Percentiles rank a stretch among this genome's conserved stretches.
phyloP scores from a whole-genome alignment of 2,329 filamentous ascomycete species.

The Diplodia mutila region DNA sequence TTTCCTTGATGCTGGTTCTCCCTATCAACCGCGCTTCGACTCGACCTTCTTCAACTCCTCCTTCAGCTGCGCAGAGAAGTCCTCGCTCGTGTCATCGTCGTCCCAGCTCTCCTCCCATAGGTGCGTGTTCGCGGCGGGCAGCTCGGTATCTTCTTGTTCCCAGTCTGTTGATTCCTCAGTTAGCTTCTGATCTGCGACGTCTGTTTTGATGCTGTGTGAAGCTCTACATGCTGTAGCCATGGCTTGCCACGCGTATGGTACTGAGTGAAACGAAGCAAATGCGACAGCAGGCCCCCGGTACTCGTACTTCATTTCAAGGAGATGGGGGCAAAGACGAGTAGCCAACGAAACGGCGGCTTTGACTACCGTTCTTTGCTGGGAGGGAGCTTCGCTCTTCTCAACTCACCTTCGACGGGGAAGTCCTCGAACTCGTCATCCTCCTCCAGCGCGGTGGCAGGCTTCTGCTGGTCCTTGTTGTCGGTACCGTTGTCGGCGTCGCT shows the following conservation, averaged over 20 bases:
- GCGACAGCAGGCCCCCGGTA: not conserved
- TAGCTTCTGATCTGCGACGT: not conserved
- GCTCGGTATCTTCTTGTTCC: constrained; percentile 88
- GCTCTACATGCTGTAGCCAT: not conserved
- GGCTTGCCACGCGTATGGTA: not conserved
- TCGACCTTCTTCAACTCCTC: constrained; percentile 93
- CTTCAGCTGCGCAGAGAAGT: constrained; percentile 92
- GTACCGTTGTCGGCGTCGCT: constrained; percentile 36
- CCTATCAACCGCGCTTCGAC: constrained; percentile 21
- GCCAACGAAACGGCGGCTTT: not conserved
- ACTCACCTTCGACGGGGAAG: constrained; percentile 88
- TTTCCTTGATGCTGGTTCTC: not conserved
- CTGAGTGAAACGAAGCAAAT: not conserved
- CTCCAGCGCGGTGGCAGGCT: constrained; percentile 72
- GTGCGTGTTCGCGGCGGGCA: constrained; percentile 75
- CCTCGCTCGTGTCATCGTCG: constrained; percentile 94
- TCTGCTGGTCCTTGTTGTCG: constrained; percentile 55
- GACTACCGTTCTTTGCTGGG: constrained; percentile 16
- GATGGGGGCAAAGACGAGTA: not conserved
- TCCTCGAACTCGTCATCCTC: constrained; percentile 99
- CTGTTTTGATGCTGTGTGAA: not conserved
- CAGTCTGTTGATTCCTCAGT: constrained; percentile 63
- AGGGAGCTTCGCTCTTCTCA: constrained; percentile 27
- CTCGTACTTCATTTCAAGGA: not conserved
- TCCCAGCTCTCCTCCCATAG: constrained; percentile 99